phyloP scores from a whole-genome alignment of 2,329 filamentous ascomycete genomes.

The Colletotrichum orchidophilum region DNA sequence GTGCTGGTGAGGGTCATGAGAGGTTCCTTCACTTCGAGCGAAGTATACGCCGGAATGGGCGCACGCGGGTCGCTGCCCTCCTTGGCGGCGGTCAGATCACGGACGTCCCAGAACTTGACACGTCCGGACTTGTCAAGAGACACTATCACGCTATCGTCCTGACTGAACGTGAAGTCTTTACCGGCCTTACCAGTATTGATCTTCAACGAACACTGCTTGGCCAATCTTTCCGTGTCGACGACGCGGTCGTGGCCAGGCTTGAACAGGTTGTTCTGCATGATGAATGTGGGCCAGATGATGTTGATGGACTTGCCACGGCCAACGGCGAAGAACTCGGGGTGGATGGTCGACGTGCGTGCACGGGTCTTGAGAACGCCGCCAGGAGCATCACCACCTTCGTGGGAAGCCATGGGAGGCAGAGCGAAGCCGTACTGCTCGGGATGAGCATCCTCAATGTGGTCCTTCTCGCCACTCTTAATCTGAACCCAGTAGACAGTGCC shows the following conservation, averaged over 20 bases:
- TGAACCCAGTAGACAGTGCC: conserved; percentile 97
- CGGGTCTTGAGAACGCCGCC: conserved; percentile 96
- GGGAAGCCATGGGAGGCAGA: conserved; percentile 84
- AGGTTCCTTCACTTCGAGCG: conserved; percentile 84
- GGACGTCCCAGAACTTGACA: conserved; percentile 98
- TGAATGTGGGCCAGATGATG: conserved; percentile 77
- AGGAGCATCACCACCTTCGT: conserved; percentile 91
- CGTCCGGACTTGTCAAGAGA: conserved; percentile 96
- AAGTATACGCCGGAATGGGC: conserved; percentile 63
- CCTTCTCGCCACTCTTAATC: conserved; percentile 79
- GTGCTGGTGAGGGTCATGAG: conserved; percentile 88
- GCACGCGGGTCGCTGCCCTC: conserved; percentile 60
- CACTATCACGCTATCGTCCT: conserved; percentile 93
- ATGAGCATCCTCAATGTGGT: conserved; percentile 80
- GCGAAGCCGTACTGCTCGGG: conserved; percentile 88
- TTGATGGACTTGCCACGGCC: conserved; percentile 96
- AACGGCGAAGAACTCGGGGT: conserved; percentile 94
- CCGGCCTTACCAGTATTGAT: conserved; percentile 98
- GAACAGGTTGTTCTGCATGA: conserved; percentile 70
- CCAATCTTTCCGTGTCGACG: conserved; percentile 88
- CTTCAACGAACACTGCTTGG: conserved; percentile 87
- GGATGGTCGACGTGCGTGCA: conserved; percentile 86
- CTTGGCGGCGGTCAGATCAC: conserved; percentile 71
- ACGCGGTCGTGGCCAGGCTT: conserved; percentile 71
- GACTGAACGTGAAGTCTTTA: conserved; percentile 98